Evolutionary conservation across 1,284 basidiomycete genomes (phyloP).

Genomic region (Cutaneotrichosporon sp.): DNA sequence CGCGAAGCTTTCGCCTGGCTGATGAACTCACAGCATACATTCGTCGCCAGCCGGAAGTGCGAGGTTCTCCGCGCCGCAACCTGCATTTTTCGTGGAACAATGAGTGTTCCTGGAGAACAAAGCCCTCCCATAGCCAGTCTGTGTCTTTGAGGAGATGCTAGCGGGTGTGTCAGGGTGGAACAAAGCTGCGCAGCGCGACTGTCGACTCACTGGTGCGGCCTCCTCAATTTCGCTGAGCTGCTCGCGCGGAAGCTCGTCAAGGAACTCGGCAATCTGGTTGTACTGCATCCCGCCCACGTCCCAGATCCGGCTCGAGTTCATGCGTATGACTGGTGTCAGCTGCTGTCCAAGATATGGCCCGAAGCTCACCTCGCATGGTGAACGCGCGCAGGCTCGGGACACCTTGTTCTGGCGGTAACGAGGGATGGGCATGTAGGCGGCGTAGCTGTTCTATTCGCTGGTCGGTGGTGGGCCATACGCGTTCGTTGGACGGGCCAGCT

Average conservation of each 20-base stretch:
- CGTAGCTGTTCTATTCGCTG: conserved; percentile 9
- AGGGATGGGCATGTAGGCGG: not conserved
- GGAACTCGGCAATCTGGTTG: conserved; percentile 24
- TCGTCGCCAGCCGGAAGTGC: conserved; percentile 38
- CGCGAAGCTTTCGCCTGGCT: too few species aligned
- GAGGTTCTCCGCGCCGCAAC: conserved; percentile 23
- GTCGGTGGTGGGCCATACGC: not conserved
- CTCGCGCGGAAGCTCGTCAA: conserved; percentile 31
- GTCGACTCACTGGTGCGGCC: conserved; percentile 29
- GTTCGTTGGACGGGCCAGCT: not conserved
- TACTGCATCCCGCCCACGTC: conserved; percentile 41
- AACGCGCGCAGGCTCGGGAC: not conserved
- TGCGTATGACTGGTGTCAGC: conserved; percentile 26
- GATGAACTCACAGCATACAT: conserved; percentile 36
- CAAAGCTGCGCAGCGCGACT: too few species aligned
- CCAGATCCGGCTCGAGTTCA: conserved; percentile 29
- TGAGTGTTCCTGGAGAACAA: conserved; percentile 32
- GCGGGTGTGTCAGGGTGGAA: not conserved
- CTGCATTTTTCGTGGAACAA: conserved; percentile 31
- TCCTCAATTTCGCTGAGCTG: conserved; percentile 37
- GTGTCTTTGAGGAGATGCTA: conserved; percentile 39
- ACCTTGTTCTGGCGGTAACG: not conserved
- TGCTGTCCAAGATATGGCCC: too few species aligned
- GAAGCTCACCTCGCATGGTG: conserved; percentile 4
- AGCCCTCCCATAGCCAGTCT: conserved; percentile 43